phyloP scores from a whole-genome alignment of 805 yeast genomes.

The Nakazawaea wickerhamii region DNA sequence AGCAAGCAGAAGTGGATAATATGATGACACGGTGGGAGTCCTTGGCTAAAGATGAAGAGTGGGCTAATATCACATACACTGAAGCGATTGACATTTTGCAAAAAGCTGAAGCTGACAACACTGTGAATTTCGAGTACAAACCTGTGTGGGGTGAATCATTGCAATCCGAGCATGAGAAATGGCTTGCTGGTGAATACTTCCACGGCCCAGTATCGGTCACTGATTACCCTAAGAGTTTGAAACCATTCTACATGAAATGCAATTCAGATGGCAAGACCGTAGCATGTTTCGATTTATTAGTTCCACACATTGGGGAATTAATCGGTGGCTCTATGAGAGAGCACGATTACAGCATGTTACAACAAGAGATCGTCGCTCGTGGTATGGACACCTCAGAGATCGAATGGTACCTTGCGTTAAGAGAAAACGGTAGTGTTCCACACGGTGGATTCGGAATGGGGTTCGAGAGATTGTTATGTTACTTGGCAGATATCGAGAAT shows the following conservation, averaged over 20 bases:
- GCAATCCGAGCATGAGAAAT: slow-evolving; percentile 85
- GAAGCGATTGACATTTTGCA: slow-evolving; percentile 62
- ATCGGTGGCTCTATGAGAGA: slow-evolving; percentile 95
- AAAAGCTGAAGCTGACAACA: slow-evolving; percentile 23
- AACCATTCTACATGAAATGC: slow-evolving; percentile 89
- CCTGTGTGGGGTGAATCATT: slow-evolving; percentile 71
- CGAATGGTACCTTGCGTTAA: slow-evolving; percentile 74
- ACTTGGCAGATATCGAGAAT: slow-evolving; percentile 68
- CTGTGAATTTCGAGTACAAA: slow-evolving; percentile 32
- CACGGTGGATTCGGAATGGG: slow-evolving; percentile 99
- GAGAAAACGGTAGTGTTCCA: slow-evolving; percentile 78
- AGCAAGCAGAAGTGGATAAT: slow-evolving; percentile 30
- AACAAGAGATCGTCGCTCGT: slow-evolving; percentile 43
- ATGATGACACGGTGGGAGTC: slow-evolving; percentile 54
- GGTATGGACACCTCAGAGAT: slow-evolving; percentile 55
- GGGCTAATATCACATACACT: slow-evolving; percentile 71
- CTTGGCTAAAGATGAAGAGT: slow-evolving; percentile 37
- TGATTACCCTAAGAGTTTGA: slow-evolving; percentile 71
- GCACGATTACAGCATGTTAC: slow-evolving; percentile 45
- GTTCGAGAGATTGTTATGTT: slow-evolving; percentile 76
- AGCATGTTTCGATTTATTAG: slow-evolving; percentile 82
- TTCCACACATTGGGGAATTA: slow-evolving; percentile 91
- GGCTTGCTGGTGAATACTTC: slow-evolving; percentile 69
- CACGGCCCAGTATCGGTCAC: slow-evolving; percentile 81
- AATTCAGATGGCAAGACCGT: slow-evolving; percentile 53